Base-by-base conservation (phyloP, 2,329 filamentous ascomycete species). In the Talaromyces marneffei region DNA sequence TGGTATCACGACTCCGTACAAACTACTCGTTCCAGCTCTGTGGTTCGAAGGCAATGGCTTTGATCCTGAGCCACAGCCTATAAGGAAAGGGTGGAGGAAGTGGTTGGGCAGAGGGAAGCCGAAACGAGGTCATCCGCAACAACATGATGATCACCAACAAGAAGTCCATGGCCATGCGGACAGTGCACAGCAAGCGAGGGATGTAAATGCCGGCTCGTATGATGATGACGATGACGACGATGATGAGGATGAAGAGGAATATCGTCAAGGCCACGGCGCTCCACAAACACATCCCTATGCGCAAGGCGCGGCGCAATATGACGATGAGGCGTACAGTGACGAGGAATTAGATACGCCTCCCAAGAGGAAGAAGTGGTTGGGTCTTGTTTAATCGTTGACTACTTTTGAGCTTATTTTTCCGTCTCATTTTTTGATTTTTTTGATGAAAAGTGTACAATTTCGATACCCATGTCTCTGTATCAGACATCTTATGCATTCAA, bases 1-100 rank as follows among this genome's bases (percentile, higher is more conserved):
- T 0, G 95, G 94, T 14, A 91, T 91, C 65, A 99, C 94, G 0
- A 85, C 86, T 56, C 91, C 92, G 8, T 99, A 99, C 73, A 83
- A 91, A 40, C 78, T 99, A 4, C 82, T 97, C 1, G 87, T 99
- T 4, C 94, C 95, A 10, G 85, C 86, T 58, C 78, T 99, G 57
- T 77, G 77, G 68, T 86, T 78, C 63, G 75, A 79, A n/a, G 78
- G 77, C 6, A 78, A 76, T 4, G 67, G 65, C 35, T 71, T 72
- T 54, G 75, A 77, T 55, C 75, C 74, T 5, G 70, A 71, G 8
- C 70, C 74, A 1, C 68, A 66, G 3, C 71, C 69, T 10, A 65
- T 74, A 4, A 67, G 73, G 54, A 77, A 76, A 61, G 71, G 73
- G 29, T 77, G 75, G 75, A 73, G 69, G 64, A 76, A 74, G 59